Conservation (phyloP, 1,139 yeast genomes). For the Diutina scorzettiae region DNA sequence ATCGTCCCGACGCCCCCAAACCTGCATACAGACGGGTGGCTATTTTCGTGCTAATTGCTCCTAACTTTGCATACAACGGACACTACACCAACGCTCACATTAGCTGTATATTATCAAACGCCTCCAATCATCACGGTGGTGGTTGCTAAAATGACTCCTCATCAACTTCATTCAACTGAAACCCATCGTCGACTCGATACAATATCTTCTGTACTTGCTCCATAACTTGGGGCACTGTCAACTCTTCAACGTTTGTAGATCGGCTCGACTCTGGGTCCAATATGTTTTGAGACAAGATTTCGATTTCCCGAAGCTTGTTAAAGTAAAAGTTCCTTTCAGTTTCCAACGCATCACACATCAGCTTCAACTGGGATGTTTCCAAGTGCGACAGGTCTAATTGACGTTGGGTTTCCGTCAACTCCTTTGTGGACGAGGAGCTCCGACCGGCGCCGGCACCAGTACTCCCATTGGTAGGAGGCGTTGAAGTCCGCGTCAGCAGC, state of each 20-base stretch:
- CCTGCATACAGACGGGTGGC: no score
- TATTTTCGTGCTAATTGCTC: no score
- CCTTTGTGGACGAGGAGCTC: conserved; percentile 6
- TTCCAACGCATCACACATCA: conserved; percentile 47
- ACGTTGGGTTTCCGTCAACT: conserved; percentile 11
- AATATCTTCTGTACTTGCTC: conserved; percentile 61
- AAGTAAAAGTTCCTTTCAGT: conserved; percentile 85
- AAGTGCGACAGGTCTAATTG: conserved; percentile 31
- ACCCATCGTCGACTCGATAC: conserved; percentile 76
- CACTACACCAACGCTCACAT: no score
- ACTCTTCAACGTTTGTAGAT: conserved; percentile 17
- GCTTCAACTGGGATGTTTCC: conserved; percentile 41
- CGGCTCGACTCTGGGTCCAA: conserved; percentile 30
- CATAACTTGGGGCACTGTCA: conserved; percentile 30
- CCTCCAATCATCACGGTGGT: no score
- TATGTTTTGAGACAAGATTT: conserved; percentile 61
- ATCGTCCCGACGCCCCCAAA: no score
- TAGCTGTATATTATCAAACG: no score
- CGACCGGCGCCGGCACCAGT: conserved; percentile 7
- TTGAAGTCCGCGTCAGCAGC: conserved; percentile 11
- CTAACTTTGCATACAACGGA: no score
- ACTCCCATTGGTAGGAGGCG: conserved; percentile 9
- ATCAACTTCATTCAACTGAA: conserved; percentile 13
- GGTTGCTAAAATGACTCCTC: conserved; percentile 10
- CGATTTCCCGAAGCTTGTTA: conserved; percentile 80